These are phyloP conservation scores for Nannochloris sp. DNA, from an alignment of 139 green algal genomes.

Conservation along the genomic window DNA sequence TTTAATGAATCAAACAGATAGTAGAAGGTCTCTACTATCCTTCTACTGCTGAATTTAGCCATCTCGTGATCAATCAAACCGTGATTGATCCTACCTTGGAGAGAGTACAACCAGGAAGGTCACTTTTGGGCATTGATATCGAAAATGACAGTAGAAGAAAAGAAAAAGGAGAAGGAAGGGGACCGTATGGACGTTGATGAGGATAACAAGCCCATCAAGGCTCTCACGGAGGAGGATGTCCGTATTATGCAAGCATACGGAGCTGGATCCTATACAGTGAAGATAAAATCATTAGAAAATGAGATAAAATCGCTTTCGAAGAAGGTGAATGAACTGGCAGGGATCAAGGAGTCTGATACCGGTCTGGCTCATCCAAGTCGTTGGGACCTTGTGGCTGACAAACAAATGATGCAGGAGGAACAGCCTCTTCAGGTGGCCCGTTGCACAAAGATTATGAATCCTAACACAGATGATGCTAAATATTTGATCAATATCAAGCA, in stretches of 20 bases:
- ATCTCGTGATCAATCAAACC: too few relatives aligned
- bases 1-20: too few relatives aligned
- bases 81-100: neutral
- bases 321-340: conserved; percentile 30
- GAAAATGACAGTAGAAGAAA: conserved; percentile 8
- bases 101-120: neutral
- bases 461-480: conserved; percentile 93
- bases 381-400: conserved; percentile 99
- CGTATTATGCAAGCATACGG: conserved; percentile 94
- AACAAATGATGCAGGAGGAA: conserved; percentile 97
- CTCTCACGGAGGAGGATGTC: conserved; percentile 93
- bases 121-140: neutral
- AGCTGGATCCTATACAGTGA: conserved; percentile 76
- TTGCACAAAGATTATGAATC: conserved; percentile 99
- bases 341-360: conserved; percentile 76
- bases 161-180: neutral
- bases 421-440: conserved; percentile 89
- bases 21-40: too few relatives aligned
- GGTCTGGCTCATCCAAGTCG: conserved; percentile 87
- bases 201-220: conserved; percentile 58
- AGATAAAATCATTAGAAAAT: conserved; percentile 60
- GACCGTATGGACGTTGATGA: conserved; percentile 7
- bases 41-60: too few relatives aligned
- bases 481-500: conserved; percentile 99
- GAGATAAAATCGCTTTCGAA: conserved; percentile 40